Conservation (phyloP, 345 rosid genomes). For the Angophora floribunda region DNA sequence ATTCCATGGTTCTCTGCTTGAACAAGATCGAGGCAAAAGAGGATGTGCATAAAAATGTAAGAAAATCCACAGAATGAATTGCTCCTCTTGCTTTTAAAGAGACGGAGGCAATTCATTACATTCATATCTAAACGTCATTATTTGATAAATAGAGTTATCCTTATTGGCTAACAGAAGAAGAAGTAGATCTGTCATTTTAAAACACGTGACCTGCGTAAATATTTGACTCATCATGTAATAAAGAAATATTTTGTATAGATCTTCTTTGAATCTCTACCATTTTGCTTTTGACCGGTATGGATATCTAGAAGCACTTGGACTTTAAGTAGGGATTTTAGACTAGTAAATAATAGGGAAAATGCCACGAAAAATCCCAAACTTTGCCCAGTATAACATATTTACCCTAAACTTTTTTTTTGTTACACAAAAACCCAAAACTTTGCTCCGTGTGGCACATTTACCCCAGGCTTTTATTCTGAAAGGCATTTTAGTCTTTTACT, state of each 20-base stretch:
- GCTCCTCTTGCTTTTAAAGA: background rate
- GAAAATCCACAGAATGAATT: background rate
- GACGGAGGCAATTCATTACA: background rate
- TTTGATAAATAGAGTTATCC: background rate
- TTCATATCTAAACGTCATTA: background rate
- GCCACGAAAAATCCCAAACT: no score
- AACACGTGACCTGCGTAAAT: background rate
- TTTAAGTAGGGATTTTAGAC: background rate
- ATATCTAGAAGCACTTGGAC: background rate
- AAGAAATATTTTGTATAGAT: background rate
- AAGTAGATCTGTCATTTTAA: background rate
- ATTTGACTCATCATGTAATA: background rate
- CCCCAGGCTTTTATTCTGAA: no score
- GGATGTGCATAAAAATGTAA: background rate
- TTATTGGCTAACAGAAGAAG: fast-evolving
- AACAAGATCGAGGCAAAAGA: background rate
- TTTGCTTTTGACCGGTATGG: background rate
- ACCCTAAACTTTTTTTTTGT: no score
- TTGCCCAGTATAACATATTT: no score
- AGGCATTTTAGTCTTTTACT: no score
- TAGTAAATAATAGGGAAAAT: background rate
- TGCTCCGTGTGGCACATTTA: no score
- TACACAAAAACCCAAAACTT: no score
- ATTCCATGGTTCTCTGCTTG: background rate
- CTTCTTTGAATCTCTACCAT: background rate